phyloP scores from a whole-genome alignment of 1,284 basidiomycete genomes.

The Blastosporella zonata region DNA sequence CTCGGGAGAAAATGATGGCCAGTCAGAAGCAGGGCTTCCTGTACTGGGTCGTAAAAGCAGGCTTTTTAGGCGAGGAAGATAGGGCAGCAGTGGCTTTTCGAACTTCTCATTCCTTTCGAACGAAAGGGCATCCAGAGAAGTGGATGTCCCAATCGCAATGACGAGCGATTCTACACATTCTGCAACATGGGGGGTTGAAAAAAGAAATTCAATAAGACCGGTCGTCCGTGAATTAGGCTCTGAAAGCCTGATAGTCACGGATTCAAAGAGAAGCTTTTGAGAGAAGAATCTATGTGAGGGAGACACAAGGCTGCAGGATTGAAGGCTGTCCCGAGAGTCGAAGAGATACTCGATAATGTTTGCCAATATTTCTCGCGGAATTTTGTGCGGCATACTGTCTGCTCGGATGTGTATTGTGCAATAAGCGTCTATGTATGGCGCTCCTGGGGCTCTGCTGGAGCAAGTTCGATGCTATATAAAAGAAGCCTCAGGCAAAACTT shows the following conservation, averaged over 20 bases:
- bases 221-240: background rate
- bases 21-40: background rate
- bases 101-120: background rate
- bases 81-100: background rate
- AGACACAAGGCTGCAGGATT: background rate
- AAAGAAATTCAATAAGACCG: background rate
- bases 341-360: background rate
- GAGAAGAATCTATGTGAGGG: background rate
- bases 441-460: too few species aligned
- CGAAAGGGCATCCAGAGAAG: background rate
- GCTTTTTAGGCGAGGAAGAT: background rate
- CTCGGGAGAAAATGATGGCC: background rate
- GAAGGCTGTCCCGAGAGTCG: background rate
- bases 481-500: too few species aligned
- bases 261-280: background rate
- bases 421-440: too few species aligned
- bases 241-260: background rate
- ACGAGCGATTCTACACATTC: background rate
- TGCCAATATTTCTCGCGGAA: background rate
- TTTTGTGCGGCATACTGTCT: background rate
- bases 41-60: background rate
- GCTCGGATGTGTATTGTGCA: too few species aligned
- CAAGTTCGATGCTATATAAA: too few species aligned
- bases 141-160: background rate
- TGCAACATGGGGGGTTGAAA: background rate